Conservation (phyloP, 2,329 filamentous ascomycete genomes). For the Pseudodiploospora longispora region DNA sequence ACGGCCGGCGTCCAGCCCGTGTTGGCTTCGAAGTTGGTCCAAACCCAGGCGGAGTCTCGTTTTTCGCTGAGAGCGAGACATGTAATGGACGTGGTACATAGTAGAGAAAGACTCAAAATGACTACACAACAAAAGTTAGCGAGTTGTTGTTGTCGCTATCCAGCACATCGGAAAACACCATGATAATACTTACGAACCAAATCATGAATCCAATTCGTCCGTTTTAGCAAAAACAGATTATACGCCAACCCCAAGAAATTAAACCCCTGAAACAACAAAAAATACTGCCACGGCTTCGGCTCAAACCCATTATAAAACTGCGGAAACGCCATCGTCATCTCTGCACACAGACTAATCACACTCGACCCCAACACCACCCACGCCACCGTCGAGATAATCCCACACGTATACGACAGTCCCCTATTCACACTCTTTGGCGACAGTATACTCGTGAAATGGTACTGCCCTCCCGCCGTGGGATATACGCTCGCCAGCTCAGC, state of each 20-base stretch:
- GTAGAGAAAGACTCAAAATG: neutral
- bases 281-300: constrained; percentile 1
- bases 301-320: constrained; percentile 2
- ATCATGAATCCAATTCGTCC: constrained; percentile 5
- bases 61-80: constrained; percentile 5
- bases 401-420: constrained; percentile 8
- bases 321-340: neutral
- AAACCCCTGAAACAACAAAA: constrained; percentile 3
- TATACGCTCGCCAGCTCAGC: constrained; percentile 28
- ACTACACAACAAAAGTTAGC: neutral
- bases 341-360: neutral
- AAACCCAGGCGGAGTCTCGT: constrained; percentile 13
- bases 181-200: constrained; percentile 3
- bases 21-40: constrained; percentile 21
- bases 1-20: constrained; percentile 21
- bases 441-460: constrained; percentile 27
- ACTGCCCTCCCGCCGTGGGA: constrained; percentile 30
- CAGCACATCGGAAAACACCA: neutral
- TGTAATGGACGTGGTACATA: neutral
- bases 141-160: too few relatives aligned
- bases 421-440: constrained; percentile 15
- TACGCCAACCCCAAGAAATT: neutral
- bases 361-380: constrained; percentile 4
- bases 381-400: neutral
- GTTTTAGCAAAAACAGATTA: constrained; percentile 6